These are phyloP conservation scores for Penicillium bialowiezense DNA, from an alignment of 495 filamentous ascomycete genomes.

Conservation along the genomic window DNA sequence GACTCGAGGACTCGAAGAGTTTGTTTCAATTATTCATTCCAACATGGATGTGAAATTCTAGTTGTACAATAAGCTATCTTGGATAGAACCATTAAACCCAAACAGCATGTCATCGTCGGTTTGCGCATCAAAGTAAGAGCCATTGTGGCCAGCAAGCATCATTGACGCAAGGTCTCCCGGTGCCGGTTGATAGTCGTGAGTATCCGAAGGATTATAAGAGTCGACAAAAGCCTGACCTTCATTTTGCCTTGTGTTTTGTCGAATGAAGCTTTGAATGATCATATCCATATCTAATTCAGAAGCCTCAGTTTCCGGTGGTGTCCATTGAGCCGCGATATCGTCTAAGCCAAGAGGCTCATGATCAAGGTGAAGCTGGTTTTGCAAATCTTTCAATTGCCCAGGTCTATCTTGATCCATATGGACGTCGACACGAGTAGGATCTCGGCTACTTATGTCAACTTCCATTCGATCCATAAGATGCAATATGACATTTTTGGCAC, in stretches of 20 bases:
- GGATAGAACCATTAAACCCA: conserved; percentile 21
- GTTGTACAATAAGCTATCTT: conserved; percentile 18
- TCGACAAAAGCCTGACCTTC: conserved; percentile 4
- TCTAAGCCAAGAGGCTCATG: background rate
- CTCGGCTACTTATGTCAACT: conserved; percentile 12
- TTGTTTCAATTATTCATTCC: no score
- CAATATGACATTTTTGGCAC: conserved; percentile 28
- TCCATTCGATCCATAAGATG: conserved; percentile 34
- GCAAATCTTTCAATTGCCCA: background rate
- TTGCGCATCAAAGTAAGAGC: conserved; percentile 3
- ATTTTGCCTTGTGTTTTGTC: conserved; percentile 8
- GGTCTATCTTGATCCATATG: background rate
- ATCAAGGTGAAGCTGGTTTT: background rate
- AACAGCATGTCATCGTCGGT: conserved; percentile 27
- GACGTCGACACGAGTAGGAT: background rate
- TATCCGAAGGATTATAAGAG: background rate
- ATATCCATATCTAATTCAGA: conserved; percentile 31
- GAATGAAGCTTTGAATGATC: conserved; percentile 35
- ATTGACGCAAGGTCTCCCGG: background rate
- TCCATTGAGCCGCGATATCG: conserved; percentile 2
- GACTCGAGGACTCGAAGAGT: no score
- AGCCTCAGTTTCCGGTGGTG: conserved; percentile 15
- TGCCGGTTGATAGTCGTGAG: background rate
- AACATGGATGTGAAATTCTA: no score
- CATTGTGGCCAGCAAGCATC: background rate